phyloP scores from a whole-genome alignment of 1,139 yeast genomes.

The Meyerozyma sp. region DNA sequence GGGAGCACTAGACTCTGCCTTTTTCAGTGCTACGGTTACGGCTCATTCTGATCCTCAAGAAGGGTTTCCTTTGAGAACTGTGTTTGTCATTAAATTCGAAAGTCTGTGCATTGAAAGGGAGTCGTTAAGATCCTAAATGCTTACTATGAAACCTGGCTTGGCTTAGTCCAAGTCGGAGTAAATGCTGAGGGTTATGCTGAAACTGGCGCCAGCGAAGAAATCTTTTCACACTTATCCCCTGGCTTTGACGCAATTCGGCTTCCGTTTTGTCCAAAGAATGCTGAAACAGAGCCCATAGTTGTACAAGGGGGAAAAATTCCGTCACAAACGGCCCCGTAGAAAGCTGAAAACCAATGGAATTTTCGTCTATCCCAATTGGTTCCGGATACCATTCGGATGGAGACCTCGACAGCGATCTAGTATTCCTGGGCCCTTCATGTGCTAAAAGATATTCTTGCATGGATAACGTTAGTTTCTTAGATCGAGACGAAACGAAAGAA shows the following conservation, averaged over 20 bases:
- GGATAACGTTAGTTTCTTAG: conserved; percentile 14
- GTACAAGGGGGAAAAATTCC: conserved; percentile 30
- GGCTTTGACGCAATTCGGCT: conserved; percentile 10
- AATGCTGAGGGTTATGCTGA: conserved; percentile 9
- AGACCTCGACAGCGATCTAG: background rate
- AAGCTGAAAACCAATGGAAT: conserved; percentile 14
- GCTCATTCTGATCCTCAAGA: conserved; percentile 81
- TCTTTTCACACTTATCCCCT: conserved; percentile 20
- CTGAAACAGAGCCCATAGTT: conserved; percentile 35
- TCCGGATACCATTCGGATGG: conserved; percentile 7
- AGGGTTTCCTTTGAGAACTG: conserved; percentile 65
- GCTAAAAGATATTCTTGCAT: conserved; percentile 13
- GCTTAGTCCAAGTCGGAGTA: background rate
- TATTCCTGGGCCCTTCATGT: conserved; percentile 6
- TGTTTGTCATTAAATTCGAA: conserved; percentile 75
- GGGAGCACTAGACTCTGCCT: conserved; percentile 78
- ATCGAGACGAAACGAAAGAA: conserved; percentile 14
- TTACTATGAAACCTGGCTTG: background rate
- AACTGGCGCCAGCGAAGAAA: conserved; percentile 35
- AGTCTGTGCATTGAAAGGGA: conserved; percentile 56
- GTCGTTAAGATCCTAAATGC: conserved; percentile 14
- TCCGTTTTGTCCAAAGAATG: conserved; percentile 21
- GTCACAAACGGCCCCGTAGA: conserved; percentile 10
- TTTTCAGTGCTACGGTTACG: conserved; percentile 77
- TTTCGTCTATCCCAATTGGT: conserved; percentile 16